These are phyloP conservation scores for Lentithecium fluviatile DNA, from an alignment of 495 filamentous ascomycete species.

Conservation along the genomic window DNA sequence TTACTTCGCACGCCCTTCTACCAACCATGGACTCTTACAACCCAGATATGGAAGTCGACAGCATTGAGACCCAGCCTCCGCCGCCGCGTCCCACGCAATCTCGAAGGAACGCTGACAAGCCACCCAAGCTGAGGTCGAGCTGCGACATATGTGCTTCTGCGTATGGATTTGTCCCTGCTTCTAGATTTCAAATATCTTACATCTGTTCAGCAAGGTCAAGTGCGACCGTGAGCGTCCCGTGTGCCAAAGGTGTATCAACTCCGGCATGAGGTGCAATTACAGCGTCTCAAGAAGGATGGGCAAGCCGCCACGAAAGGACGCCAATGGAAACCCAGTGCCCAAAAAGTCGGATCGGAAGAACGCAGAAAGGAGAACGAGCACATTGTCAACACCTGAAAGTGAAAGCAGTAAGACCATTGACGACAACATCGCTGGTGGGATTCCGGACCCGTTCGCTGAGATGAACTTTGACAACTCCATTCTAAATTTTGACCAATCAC, in stretches of 20 bases:
- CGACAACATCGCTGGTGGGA: conserved; percentile 4
- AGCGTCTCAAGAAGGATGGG: conserved; percentile 22
- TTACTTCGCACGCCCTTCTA: neutral
- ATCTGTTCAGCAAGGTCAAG: conserved; percentile 12
- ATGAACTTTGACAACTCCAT: conserved; percentile 8
- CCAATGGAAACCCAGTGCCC: conserved; percentile 15
- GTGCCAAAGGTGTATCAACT: conserved; percentile 23
- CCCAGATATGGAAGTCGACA: conserved; percentile 25
- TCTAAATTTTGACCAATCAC: conserved; percentile 15
- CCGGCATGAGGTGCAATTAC: conserved; percentile 26
- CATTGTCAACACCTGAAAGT: conserved; percentile 17
- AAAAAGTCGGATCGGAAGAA: conserved; percentile 14
- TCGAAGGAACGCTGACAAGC: conserved; percentile 20
- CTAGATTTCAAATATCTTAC: neutral
- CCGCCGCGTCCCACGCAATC: conserved; percentile 9
- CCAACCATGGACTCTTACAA: conserved; percentile 18
- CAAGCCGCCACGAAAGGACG: conserved; percentile 26
- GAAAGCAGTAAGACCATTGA: conserved; percentile 11
- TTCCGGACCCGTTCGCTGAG: conserved; percentile 15
- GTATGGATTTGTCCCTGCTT: neutral
- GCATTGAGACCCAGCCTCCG: conserved; percentile 10
- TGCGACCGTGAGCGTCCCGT: conserved; percentile 26
- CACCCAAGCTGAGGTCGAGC: conserved; percentile 21
- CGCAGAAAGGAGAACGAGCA: conserved; percentile 10
- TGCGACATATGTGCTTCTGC: conserved; percentile 24